phyloP scores from a whole-genome alignment of 345 rosid species.

The Diplotaxis tenuifolia region DNA sequence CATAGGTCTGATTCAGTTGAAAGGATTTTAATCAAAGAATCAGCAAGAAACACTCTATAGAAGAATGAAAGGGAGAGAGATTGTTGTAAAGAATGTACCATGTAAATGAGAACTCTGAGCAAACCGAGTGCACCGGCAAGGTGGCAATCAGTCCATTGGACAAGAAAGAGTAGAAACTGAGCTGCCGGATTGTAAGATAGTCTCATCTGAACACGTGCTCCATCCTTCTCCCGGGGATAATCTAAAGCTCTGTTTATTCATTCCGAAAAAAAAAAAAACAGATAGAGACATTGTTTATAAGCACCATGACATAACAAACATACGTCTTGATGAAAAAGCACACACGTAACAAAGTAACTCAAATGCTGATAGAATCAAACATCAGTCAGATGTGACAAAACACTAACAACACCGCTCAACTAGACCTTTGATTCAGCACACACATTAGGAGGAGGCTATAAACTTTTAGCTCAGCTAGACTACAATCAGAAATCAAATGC shows the following conservation, averaged over 20 bases:
- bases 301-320: neutral
- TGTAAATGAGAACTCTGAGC: conserved; percentile 79
- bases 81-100: conserved; percentile 44
- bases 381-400: neutral
- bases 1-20: conserved; percentile 51
- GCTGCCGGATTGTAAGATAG: conserved; percentile 89
- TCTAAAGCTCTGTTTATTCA: conserved; percentile 69
- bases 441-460: too few relatives aligned
- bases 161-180: conserved; percentile 82
- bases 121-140: conserved; percentile 93
- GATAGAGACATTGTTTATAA: neutral
- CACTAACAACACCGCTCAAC: neutral
- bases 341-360: neutral
- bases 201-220: conserved; percentile 92
- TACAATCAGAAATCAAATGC: neutral
- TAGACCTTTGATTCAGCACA: neutral
- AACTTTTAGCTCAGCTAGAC: neutral
- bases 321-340: neutral
- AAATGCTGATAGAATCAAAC: neutral
- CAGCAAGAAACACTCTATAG: neutral
- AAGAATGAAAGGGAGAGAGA: neutral
- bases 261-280: neutral
- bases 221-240: conserved; percentile 79
- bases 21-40: conserved; percentile 18
- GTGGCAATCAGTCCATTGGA: conserved; percentile 94